These are phyloP conservation scores for Erodium chrysanthum DNA, from an alignment of 441 rosid genomes.

Conservation along the genomic window DNA sequence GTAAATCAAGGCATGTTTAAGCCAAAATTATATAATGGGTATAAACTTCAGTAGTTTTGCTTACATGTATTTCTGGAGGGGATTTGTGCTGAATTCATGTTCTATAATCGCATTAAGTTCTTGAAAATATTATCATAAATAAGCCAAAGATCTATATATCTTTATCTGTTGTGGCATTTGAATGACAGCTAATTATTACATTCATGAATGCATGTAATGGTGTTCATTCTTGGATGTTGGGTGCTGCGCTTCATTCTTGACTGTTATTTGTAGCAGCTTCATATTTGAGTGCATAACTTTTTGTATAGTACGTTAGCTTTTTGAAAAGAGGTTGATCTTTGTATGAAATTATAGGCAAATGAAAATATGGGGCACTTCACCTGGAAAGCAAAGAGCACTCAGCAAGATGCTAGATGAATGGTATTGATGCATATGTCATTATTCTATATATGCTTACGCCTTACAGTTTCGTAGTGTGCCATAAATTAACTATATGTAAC, in stretches of 20 bases:
- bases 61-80: neutral
- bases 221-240: too few relatives aligned
- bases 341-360: conserved; percentile 53
- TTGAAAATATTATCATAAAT: neutral
- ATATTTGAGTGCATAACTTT: neutral
- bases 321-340: neutral
- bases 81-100: neutral
- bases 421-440: conserved; percentile 27
- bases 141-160: neutral
- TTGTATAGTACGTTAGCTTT: neutral
- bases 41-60: too few relatives aligned
- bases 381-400: conserved; percentile 72
- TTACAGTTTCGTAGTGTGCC: conserved; percentile 2
- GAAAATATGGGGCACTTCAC: conserved; percentile 79
- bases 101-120: neutral
- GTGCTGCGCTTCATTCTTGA: neutral
- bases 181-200: neutral
- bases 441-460: neutral
- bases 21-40: too few relatives aligned
- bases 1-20: too few relatives aligned
- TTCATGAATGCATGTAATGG: neutral
- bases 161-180: neutral
- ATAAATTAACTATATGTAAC: conserved; percentile 4
- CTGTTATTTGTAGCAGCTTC: neutral
- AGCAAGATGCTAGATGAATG: conserved; percentile 96